These are phyloP conservation scores for Lycium barbarum DNA, from an alignment of 257 asterid genomes.

Conservation along the genomic window DNA sequence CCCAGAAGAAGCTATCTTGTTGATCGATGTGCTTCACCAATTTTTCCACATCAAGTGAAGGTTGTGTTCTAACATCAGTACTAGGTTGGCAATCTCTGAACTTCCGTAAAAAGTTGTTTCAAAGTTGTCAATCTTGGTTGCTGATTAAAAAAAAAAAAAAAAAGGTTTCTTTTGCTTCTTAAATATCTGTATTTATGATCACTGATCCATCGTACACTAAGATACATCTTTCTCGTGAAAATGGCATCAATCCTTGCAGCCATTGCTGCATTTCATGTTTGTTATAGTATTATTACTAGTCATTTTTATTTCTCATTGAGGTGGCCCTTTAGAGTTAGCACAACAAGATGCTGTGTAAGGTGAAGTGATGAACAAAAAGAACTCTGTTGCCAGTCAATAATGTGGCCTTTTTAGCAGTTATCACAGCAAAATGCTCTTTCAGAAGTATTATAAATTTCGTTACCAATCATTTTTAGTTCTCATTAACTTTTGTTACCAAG, in stretches of 20 bases:
- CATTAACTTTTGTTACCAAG: neutral
- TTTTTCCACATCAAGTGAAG: neutral
- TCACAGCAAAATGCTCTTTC: neutral
- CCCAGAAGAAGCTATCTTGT: constrained; percentile 44
- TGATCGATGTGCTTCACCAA: constrained; percentile 51
- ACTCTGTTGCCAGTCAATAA: neutral
- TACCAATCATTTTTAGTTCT: neutral
- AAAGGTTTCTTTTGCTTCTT: neutral
- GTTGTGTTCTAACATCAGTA: neutral
- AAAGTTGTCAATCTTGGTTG: constrained; percentile 17
- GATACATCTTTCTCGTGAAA: neutral
- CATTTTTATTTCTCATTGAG: neutral
- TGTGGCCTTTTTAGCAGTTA: constrained; percentile 21
- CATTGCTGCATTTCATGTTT: constrained; percentile 29
- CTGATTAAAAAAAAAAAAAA: neutral
- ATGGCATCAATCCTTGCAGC: constrained; percentile 2
- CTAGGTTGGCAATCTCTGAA: neutral
- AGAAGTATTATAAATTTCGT: neutral
- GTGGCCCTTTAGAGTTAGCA: neutral
- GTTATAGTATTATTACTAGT: neutral
- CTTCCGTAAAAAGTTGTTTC: neutral
- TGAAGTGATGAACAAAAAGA: neutral
- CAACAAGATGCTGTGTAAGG: neutral
- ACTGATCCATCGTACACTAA: neutral
- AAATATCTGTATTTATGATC: neutral